Percentiles rank a stretch among this genome's conserved stretches.
These are phyloP conservation scores for Flaveria robusta DNA, from an alignment of 129 eudicot genomes.

Conservation along the genomic window DNA sequence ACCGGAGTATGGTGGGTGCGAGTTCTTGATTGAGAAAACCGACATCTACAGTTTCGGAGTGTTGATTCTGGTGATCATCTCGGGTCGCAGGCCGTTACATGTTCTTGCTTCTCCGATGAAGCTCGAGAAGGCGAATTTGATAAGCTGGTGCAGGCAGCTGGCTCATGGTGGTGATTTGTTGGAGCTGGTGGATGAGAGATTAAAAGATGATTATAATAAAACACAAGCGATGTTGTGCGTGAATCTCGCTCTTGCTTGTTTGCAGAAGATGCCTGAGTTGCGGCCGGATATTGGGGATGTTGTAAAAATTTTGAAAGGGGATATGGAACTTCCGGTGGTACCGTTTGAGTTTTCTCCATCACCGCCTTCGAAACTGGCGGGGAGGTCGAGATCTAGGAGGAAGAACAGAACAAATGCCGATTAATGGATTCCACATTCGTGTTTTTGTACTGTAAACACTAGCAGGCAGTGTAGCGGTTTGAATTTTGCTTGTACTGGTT, in stretches of 20 bases:
- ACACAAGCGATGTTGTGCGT: slow-evolving; percentile 79
- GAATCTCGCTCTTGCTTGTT: slow-evolving; percentile 81
- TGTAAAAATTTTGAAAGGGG: slow-evolving; percentile 82
- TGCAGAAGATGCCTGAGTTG: slow-evolving; percentile 87
- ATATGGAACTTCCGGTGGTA: slow-evolving; percentile 67
- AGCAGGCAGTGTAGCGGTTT: not conserved
- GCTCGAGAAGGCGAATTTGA: slow-evolving; percentile 93
- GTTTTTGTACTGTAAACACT: not conserved
- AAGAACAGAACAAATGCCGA: slow-evolving; percentile 53
- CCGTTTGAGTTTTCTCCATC: slow-evolving; percentile 92
- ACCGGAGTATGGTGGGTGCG: slow-evolving; percentile 80
- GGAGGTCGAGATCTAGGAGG: slow-evolving; percentile 61
- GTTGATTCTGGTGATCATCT: slow-evolving; percentile 75
- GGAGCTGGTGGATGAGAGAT: slow-evolving; percentile 78
- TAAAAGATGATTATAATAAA: slow-evolving; percentile 60
- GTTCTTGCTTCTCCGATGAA: slow-evolving; percentile 95
- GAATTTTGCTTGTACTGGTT: not conserved
- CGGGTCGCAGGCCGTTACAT: slow-evolving; percentile 92
- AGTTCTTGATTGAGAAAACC: slow-evolving; percentile 74
- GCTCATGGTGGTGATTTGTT: slow-evolving; percentile 74
- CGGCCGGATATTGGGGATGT: slow-evolving; percentile 88
- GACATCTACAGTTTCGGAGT: slow-evolving; percentile 96
- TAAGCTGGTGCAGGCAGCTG: slow-evolving; percentile 82
- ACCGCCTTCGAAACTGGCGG: slow-evolving; percentile 70
- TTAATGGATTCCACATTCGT: not conserved